These are phyloP conservation scores for Penicillium brevicompactum DNA, from an alignment of 2,329 filamentous ascomycete species.

Conservation along the genomic window DNA sequence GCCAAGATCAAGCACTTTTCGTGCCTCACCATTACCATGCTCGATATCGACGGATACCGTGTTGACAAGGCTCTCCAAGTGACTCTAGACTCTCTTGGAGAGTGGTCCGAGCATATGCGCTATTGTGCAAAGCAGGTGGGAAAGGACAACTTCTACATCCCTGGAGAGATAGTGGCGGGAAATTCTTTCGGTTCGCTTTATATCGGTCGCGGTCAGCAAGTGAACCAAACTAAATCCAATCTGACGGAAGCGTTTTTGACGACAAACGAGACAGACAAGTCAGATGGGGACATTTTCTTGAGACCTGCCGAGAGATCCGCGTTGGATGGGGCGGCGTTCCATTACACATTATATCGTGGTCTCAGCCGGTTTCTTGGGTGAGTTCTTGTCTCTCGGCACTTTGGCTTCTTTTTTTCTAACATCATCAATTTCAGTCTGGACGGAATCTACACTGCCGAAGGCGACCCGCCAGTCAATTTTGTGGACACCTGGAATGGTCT, in stretches of 20 bases:
- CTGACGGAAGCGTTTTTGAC: constrained; percentile 49
- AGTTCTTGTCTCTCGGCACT: neutral
- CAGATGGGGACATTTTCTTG: constrained; percentile 51
- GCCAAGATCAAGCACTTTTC: constrained; percentile 62
- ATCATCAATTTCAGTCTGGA: constrained; percentile 42
- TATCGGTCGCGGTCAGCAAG: constrained; percentile 62
- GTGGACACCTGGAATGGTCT: constrained; percentile 58
- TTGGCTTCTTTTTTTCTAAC: neutral
- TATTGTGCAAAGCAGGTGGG: constrained; percentile 58
- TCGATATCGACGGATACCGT: constrained; percentile 67
- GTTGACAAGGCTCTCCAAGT: constrained; percentile 68
- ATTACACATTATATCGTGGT: constrained; percentile 63
- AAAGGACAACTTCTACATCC: constrained; percentile 66
- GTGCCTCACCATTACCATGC: constrained; percentile 61
- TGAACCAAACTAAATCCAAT: constrained; percentile 48
- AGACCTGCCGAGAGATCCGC: constrained; percentile 55
- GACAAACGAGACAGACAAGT: constrained; percentile 40
- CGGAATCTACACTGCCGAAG: constrained; percentile 56
- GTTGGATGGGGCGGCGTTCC: constrained; percentile 63
- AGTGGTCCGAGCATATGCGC: constrained; percentile 59
- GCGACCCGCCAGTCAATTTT: constrained; percentile 57
- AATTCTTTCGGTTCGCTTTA: constrained; percentile 64
- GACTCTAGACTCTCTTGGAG: constrained; percentile 62
- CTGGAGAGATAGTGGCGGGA: constrained; percentile 65
- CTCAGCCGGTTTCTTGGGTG: constrained; percentile 60